A percentile compares a stretch with the other conserved stretches of the same genome.
Conservation (phyloP, 176 grass and related monocot species). For the Aegilops tauschii region DNA sequence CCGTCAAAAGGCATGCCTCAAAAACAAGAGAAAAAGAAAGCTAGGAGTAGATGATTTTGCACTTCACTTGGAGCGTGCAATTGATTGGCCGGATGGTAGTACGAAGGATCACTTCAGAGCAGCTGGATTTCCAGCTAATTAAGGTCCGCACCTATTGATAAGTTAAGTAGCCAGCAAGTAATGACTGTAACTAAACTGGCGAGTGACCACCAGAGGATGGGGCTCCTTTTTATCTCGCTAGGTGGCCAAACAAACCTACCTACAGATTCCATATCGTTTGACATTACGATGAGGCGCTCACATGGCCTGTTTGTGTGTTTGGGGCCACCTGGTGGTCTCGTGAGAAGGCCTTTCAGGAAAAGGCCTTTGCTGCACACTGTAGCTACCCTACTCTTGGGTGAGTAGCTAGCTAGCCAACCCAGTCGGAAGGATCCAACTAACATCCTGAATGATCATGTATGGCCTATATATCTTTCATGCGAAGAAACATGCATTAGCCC, state of each 20-base stretch:
- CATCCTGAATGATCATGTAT: constrained; percentile 40
- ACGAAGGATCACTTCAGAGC: not conserved
- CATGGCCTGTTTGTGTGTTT: constrained; percentile 38
- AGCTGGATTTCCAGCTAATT: not conserved
- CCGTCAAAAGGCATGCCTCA: too few relatives aligned
- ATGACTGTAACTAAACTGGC: not conserved
- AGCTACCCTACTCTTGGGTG: not conserved
- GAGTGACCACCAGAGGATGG: constrained; percentile 16
- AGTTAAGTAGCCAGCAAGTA: not conserved
- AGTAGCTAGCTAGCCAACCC: constrained; percentile 13
- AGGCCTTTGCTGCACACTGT: not conserved
- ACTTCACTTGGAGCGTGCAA: not conserved
- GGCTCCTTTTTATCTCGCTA: not conserved
- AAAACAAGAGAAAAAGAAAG: too few relatives aligned
- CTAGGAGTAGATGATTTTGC: not conserved
- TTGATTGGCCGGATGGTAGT: not conserved
- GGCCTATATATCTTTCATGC: not conserved
- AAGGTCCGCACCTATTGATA: not conserved
- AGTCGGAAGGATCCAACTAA: constrained; percentile 42
- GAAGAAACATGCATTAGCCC: constrained; percentile 32
- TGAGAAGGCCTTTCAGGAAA: constrained; percentile 31
- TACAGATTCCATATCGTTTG: constrained; percentile 25
- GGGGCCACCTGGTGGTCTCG: constrained; percentile 33
- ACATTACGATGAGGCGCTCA: constrained; percentile 38
- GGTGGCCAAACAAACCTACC: not conserved